Conservation (phyloP, 768 basidiomycete species). For the Artomyces pyxidatus region DNA sequence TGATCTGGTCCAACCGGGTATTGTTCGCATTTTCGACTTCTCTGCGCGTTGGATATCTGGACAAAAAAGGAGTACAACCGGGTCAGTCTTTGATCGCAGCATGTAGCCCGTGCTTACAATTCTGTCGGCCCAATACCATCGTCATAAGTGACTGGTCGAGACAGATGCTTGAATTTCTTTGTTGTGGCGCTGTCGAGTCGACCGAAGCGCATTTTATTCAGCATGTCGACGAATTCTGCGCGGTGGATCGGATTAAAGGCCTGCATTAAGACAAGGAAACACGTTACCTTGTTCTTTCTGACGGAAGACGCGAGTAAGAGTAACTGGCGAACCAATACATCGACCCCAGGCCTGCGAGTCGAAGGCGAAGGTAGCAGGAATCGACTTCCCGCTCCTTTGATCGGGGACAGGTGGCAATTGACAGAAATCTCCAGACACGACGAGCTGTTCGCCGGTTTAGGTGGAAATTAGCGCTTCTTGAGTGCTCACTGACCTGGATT, state of each 20-base stretch:
- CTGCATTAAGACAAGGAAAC: background rate
- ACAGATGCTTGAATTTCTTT: slow-evolving; percentile 44
- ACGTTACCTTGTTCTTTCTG: slow-evolving; percentile 72
- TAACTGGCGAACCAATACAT: slow-evolving; percentile 48
- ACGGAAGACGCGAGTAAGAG: slow-evolving; percentile 71
- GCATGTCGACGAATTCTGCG: slow-evolving; percentile 64
- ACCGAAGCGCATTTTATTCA: slow-evolving; percentile 85
- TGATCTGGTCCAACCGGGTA: slow-evolving; percentile 37
- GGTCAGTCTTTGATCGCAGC: background rate
- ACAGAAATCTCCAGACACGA: slow-evolving; percentile 85
- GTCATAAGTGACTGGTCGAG: slow-evolving; percentile 48
- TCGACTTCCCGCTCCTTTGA: slow-evolving; percentile 38
- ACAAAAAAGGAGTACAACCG: too few relatives aligned
- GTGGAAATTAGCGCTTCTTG: background rate
- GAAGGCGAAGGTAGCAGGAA: slow-evolving; percentile 61
- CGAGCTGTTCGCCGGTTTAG: slow-evolving; percentile 41
- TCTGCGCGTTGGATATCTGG: slow-evolving; percentile 57
- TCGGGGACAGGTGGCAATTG: slow-evolving; percentile 79
- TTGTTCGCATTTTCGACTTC: slow-evolving; percentile 71
- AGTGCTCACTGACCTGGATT: slow-evolving; percentile 51
- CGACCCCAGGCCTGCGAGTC: slow-evolving; percentile 64
- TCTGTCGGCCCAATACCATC: slow-evolving; percentile 81
- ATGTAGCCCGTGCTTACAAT: slow-evolving; percentile 39
- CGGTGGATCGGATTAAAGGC: background rate
- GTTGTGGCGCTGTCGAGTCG: slow-evolving; percentile 36